Conservation (phyloP, 192 early-diverging fungal genomes). For the Neocallimastix lanati region DNA sequence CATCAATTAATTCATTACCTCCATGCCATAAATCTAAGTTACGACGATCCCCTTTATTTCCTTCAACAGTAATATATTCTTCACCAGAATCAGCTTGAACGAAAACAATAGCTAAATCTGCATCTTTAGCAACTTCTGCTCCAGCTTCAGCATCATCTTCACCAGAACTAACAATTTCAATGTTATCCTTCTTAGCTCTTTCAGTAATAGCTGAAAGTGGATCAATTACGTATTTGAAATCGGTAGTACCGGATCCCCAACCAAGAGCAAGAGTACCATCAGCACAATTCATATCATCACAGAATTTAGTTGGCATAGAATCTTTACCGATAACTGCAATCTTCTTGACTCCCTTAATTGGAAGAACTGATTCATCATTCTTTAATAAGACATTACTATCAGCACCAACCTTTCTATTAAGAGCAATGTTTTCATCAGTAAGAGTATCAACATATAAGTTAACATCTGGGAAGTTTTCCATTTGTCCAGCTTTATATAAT, state of each 20-base stretch:
- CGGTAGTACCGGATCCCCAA: constrained; percentile 3
- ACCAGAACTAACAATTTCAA: no score
- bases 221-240: constrained; percentile 1
- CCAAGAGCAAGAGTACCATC: not conserved
- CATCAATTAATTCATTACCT: constrained; percentile 28
- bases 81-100: constrained; percentile 3
- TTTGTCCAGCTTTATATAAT: no score
- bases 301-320: no score
- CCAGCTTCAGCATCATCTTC: no score
- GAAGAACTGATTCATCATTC: no score
- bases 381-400: no score
- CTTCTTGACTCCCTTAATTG: no score
- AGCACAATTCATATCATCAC: not conserved
- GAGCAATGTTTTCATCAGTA: no score
- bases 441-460: no score
- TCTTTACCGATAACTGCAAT: no score
- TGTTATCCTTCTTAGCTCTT: not conserved
- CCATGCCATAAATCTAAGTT: constrained; percentile 32
- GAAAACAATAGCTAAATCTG: constrained; percentile 2
- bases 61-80: constrained; percentile 24
- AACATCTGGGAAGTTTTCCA: no score
- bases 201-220: not conserved
- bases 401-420: no score
- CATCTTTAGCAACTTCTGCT: not conserved
- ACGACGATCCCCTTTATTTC: constrained; percentile 34